These are phyloP conservation scores for Penicillium capsulatum DNA, from an alignment of 2,329 filamentous ascomycete species.

Conservation along the genomic window DNA sequence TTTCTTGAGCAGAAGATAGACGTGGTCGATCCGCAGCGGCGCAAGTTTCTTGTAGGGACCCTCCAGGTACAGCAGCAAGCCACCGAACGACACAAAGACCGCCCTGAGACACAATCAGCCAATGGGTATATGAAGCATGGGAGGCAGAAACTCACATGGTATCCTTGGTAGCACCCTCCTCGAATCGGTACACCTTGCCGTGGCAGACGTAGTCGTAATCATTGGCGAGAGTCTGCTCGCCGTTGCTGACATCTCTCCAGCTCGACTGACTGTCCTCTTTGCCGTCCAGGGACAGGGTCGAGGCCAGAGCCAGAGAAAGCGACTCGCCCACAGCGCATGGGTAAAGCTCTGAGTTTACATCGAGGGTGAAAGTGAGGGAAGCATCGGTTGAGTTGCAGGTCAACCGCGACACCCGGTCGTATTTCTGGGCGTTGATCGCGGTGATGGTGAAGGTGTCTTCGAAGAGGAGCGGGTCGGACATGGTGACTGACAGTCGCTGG, in stretches of 20 bases:
- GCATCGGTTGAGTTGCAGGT: conserved; percentile 70
- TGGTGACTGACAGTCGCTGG: conserved; percentile 41
- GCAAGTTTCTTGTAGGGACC: conserved; percentile 96
- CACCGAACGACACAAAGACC: conserved; percentile 90
- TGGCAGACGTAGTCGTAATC: conserved; percentile 52
- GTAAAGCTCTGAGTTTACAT: conserved; percentile 93
- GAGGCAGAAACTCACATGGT: conserved; percentile 68
- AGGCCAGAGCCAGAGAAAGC: conserved; percentile 76
- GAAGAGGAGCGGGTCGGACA: conserved; percentile 87
- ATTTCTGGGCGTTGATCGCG: conserved; percentile 75
- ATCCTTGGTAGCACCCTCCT: conserved; percentile 61
- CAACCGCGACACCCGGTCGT: conserved; percentile 90
- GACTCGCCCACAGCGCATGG: conserved; percentile 69
- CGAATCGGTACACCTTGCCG: conserved; percentile 51
- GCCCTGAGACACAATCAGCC: conserved; percentile 64
- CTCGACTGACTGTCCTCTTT: conserved; percentile 67
- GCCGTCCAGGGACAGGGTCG: conserved; percentile 81
- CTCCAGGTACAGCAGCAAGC: conserved; percentile 81
- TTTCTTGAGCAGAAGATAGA: conserved; percentile 94
- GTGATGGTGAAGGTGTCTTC: conserved; percentile 87
- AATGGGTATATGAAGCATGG: neutral
- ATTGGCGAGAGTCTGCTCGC: conserved; percentile 53
- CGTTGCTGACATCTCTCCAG: conserved; percentile 70
- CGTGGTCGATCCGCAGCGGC: conserved; percentile 83
- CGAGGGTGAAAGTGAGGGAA: conserved; percentile 73